Evolutionary conservation across 257 asterid species (phyloP), one percentile per base, ranked within the genome.

Genomic region (Solanum sitiens): DNA sequence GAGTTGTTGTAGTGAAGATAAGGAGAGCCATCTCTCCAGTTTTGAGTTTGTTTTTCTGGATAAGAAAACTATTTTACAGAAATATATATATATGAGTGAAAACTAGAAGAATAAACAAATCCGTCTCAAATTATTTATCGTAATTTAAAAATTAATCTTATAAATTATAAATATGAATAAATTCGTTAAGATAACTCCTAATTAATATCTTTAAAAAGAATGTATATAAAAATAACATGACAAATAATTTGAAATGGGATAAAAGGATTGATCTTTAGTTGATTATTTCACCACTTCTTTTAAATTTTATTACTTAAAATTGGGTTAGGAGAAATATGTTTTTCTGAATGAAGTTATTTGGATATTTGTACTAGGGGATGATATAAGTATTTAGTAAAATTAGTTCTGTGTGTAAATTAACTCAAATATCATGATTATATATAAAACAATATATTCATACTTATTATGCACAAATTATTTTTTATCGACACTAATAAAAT

Each of bases 11-110:
- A 74, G 35, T 76, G 53, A 76, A 87, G 76, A 87, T 23, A 63
- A 86, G 89, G 79, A 87, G 80, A 87, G 89, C 71, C 89, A 87
- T 87, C 7, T 21, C 82, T 80, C 83, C 86, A 11, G 80, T n/a
- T 30, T 80, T 47, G 25, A 79, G 65, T 25, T 45, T 47, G 42
- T 80, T 50, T 80, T 80, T 80, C 3, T 47, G 70, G 89, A 87
- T 87, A 87, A 87, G 83, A 32, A 32, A 20, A 63, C 21, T 15
- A 65, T 16, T 56, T 56, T 45, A 65, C 77, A 39, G 15, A 25
- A 13, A 11, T 11, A 53, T 53, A 40, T 39, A 21, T 27, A 59
- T 10, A 50, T 27, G 42, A 30, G 0, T 32, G 42, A 53, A 53
- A 61, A 47, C 11, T 83, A 56, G 4, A 56, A 33, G n/a, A 80